Evolutionary conservation across 1,139 yeast species (phyloP), one percentile per base, ranked within the genome.

Genomic region (Protomyces inundatus): DNA sequence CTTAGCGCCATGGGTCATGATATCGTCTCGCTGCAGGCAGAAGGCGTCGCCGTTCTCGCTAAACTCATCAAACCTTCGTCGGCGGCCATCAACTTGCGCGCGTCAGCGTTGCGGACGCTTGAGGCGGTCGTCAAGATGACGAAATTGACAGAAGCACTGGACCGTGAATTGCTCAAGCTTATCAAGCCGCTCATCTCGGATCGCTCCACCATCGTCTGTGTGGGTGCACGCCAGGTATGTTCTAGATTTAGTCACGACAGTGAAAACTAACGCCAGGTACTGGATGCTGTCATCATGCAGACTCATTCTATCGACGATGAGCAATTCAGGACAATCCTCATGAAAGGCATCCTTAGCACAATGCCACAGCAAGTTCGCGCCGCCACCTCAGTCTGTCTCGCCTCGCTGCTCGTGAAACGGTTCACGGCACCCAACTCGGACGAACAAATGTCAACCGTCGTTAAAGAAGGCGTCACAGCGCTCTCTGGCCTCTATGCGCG

Each of bases 121-220:
- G 68, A 73, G 6, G 58, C 67, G 9, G 66, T 73, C 7, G 58
- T 70, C 14, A 62, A 72, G 1, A 67, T 73, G 1, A 76, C 75
- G 9, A 74, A 73, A 37, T 67, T 75, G 9, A 71, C 73, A 58
- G 78, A 75, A 51, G 77, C 74, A 33, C 55, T 73, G 12, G 65
- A 69, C 34, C 73, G 74, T 59, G 77, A 75, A 55, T 58, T 73
- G 14, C 73, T 75, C 74, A 75, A 75, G 64, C 67, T 64, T 16
- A 72, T 73, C 12, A 70, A 70, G 54, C 54, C 67, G 7, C 68
- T 67, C 36, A 65, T 72, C 4, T 55, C 67, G 3, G 77, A 75
- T 61, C 71, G 72, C 61, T 72, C 77, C 2, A 73, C 73, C 6
- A 68, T 70, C 14, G 73, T 73, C 2, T 68, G 74, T 1, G 70